Base-by-base conservation (phyloP, 1,284 basidiomycete species). In the Cutaneotrichosporon curvatum region DNA sequence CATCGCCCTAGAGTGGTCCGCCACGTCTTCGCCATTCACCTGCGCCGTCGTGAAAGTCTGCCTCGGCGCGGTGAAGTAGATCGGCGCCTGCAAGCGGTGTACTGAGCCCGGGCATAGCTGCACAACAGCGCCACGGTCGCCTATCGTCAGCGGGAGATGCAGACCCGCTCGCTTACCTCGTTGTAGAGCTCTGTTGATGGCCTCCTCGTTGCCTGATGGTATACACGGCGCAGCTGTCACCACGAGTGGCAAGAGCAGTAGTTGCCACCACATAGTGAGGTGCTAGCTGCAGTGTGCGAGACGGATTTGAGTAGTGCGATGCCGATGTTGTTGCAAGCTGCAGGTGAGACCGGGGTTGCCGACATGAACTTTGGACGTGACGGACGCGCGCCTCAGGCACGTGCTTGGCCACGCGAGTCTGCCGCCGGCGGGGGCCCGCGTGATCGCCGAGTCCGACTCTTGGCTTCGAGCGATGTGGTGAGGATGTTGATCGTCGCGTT, bases 81-180 rank as follows among this genome's bases (percentile, higher is more conserved):
- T 65, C 1, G 67, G 59, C 18, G 42, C 47, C 19, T 63, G 61
- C 9, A 73, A 50, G 12, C 58, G 53, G 51, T 71, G 67, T 3
- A 68, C 63, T 5, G 69, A 68, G 10, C 65, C 64, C 0, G 63
- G 58, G 42, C 71, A 73, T 9, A 73, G 55, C 4, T 43, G 18
- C n/a, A 73, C 69, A 0, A 48, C 55, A 2, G 62, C 57, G 2
- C 59, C 57, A 19, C 49, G 43, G 8, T 68, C 70, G 15, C 68
- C 68, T 71, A 45, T n/a, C 2, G 33, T 43, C 18, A 45, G 46
- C 28, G n/a, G n/a, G 23, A n/a, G 8, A 28, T 28, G 8, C 25
- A 28, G 7, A 7, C 25, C 25, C 25, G 12, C 25, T 28, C 25
- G 57, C 63, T 25, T 19, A 71, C 69, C 70, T 31, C 37, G 48